phyloP scores from a whole-genome alignment of 495 filamentous ascomycete genomes.

The Geoglossum glabrum region DNA sequence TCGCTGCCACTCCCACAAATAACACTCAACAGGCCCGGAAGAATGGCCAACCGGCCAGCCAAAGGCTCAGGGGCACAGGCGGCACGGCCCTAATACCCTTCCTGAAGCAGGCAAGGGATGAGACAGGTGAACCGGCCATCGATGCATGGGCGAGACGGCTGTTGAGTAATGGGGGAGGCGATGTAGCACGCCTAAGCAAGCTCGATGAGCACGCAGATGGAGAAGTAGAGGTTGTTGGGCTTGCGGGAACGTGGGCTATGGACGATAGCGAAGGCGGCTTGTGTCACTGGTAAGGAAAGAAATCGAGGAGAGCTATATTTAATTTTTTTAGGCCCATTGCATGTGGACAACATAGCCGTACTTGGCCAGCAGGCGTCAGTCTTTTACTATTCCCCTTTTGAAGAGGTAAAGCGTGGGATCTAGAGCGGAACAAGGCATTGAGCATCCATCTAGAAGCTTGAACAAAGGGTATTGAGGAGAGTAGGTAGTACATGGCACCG shows the following conservation, averaged over 20 bases:
- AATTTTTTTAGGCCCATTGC: background rate
- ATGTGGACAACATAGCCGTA: background rate
- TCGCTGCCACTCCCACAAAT: slow-evolving; percentile 24
- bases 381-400: no score
- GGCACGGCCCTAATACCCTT: slow-evolving; percentile 87
- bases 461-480: no score
- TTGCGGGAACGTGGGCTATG: slow-evolving; percentile 71
- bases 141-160: slow-evolving; percentile 62
- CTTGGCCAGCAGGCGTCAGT: no score
- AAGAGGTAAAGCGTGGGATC: no score
- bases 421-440: no score
- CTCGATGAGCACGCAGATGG: slow-evolving; percentile 40
- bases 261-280: slow-evolving; percentile 65
- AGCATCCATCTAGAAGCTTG: no score
- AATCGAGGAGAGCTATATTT: background rate
- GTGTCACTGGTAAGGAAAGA: slow-evolving; percentile 28
- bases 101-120: slow-evolving; percentile 83
- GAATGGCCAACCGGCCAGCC: slow-evolving; percentile 13
- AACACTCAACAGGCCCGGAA: slow-evolving; percentile 6
- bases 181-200: slow-evolving; percentile 34
- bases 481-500: no score
- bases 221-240: slow-evolving; percentile 48
- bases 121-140: slow-evolving; percentile 83
- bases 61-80: slow-evolving; percentile 70
- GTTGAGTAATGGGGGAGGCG: slow-evolving; percentile 32